phyloP scores from a whole-genome alignment of 306 rosid species.

The Cicer bijugum region DNA sequence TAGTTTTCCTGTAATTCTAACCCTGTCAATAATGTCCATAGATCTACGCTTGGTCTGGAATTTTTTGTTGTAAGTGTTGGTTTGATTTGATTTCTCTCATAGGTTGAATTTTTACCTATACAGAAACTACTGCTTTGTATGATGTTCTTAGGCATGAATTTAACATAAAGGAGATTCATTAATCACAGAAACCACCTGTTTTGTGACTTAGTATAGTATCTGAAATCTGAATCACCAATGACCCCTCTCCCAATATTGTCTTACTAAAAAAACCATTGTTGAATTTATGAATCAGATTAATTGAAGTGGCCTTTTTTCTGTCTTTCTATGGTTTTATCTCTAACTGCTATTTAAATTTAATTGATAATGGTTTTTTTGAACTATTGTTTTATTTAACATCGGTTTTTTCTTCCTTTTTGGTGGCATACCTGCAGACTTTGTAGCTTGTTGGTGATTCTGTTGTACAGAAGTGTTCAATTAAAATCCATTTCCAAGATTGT shows the following conservation, averaged over 20 bases:
- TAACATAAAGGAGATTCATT: background rate
- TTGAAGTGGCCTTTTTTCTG: conserved; percentile 28
- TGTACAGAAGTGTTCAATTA: conserved; percentile 53
- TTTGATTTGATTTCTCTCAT: background rate
- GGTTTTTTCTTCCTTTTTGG: conserved; percentile 46
- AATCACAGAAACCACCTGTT: background rate
- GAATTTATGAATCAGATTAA: conserved; percentile 17
- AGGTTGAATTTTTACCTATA: conserved; percentile 10
- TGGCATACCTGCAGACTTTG: conserved; percentile 67
- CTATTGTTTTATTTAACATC: conserved; percentile 40
- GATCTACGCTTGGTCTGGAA: background rate
- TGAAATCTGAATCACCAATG: conserved; percentile 9
- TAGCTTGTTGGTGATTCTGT: conserved; percentile 58
- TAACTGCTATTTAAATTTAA: conserved; percentile 14
- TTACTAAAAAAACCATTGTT: background rate
- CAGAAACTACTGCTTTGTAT: background rate
- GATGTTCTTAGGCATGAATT: background rate
- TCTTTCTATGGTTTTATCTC: conserved; percentile 32
- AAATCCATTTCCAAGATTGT: conserved; percentile 55
- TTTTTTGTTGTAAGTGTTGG: background rate
- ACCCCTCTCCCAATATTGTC: background rate
- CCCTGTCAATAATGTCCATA: background rate
- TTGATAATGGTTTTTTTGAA: conserved; percentile 24
- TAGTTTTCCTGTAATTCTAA: conserved; percentile 12
- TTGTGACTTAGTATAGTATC: background rate